phyloP scores from a whole-genome alignment of 768 basidiomycete species.

The Pulveroboletus sp. region DNA sequence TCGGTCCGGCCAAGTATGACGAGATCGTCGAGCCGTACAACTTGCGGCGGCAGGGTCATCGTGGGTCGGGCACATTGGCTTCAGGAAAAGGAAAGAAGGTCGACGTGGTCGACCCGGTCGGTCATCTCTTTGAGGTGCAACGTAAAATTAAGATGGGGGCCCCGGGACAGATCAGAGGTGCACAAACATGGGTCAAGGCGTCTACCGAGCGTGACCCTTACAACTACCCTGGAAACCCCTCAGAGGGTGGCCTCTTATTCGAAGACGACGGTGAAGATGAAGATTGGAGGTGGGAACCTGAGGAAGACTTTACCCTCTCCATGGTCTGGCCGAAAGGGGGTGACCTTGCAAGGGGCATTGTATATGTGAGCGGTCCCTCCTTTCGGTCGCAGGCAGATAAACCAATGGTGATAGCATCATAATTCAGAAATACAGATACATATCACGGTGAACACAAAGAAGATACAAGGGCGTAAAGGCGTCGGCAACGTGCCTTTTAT shows the following conservation, averaged over 20 bases:
- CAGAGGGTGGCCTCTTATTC: constrained; percentile 30
- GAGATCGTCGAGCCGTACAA: constrained; percentile 22
- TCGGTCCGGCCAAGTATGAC: constrained; percentile 31
- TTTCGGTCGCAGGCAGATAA: neutral
- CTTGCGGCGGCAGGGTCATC: constrained; percentile 25
- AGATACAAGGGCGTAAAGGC: constrained; percentile 54
- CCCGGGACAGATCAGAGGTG: constrained; percentile 53
- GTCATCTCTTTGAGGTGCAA: constrained; percentile 63
- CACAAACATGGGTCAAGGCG: constrained; percentile 46
- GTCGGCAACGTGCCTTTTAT: constrained; percentile 59
- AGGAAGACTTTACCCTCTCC: constrained; percentile 60
- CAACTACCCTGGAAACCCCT: constrained; percentile 39
- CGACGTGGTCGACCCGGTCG: constrained; percentile 17
- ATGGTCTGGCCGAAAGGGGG: constrained; percentile 54
- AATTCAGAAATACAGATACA: constrained; percentile 52
- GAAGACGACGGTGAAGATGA: constrained; percentile 37
- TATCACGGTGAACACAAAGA: constrained; percentile 56
- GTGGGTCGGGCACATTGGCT: constrained; percentile 13
- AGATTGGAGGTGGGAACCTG: constrained; percentile 66
- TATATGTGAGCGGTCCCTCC: constrained; percentile 51
- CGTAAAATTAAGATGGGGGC: constrained; percentile 42
- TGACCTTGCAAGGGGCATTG: constrained; percentile 45
- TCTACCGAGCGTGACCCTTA: constrained; percentile 55
- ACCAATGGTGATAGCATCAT: constrained; percentile 45
- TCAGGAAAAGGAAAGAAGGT: constrained; percentile 21